A percentile compares a stretch with the other conserved stretches of the same genome.
Evolutionary conservation across 306 rosid genomes (phyloP).

Genomic region (Acmispon strigosus): DNA sequence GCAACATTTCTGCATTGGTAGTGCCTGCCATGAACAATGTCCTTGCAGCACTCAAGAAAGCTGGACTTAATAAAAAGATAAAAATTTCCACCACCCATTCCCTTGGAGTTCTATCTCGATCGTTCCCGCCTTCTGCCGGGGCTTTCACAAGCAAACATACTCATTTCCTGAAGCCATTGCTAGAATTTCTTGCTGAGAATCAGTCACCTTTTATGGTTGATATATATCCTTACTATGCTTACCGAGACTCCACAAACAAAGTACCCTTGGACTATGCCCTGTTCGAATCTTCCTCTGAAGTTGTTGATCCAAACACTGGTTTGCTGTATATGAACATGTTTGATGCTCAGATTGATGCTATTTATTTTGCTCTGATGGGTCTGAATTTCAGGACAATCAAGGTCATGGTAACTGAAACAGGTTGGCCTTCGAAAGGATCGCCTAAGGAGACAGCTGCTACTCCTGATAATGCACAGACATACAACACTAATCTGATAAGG

Average conservation of each 20-base stretch:
- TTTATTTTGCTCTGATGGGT: constrained; percentile 79
- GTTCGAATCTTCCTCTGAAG: constrained; percentile 82
- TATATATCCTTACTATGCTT: constrained; percentile 95
- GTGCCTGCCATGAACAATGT: constrained; percentile 97
- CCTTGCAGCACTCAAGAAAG: constrained; percentile 71
- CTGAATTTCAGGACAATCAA: constrained; percentile 81
- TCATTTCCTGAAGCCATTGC: constrained; percentile 74
- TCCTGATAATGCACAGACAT: constrained; percentile 64
- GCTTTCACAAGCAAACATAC: constrained; percentile 86
- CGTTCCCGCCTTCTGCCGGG: constrained; percentile 98
- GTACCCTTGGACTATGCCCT: constrained; percentile 80
- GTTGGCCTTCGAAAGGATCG: constrained; percentile 98
- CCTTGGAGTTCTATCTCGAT: constrained; percentile 87
- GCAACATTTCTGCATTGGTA: constrained; percentile 57
- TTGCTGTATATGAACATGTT: constrained; percentile 93
- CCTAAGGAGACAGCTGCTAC: constrained; percentile 90
- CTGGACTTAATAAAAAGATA: constrained; percentile 72
- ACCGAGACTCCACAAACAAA: constrained; percentile 67
- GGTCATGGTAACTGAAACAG: constrained; percentile 92
- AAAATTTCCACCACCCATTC: constrained; percentile 89
- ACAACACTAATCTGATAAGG: constrained; percentile 48
- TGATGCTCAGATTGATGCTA: constrained; percentile 95
- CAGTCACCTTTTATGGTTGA: constrained; percentile 95
- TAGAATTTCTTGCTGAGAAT: constrained; percentile 92
- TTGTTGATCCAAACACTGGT: constrained; percentile 94